Conservation (phyloP, 495 filamentous ascomycete genomes). For the Aspergillus bridgeri region DNA sequence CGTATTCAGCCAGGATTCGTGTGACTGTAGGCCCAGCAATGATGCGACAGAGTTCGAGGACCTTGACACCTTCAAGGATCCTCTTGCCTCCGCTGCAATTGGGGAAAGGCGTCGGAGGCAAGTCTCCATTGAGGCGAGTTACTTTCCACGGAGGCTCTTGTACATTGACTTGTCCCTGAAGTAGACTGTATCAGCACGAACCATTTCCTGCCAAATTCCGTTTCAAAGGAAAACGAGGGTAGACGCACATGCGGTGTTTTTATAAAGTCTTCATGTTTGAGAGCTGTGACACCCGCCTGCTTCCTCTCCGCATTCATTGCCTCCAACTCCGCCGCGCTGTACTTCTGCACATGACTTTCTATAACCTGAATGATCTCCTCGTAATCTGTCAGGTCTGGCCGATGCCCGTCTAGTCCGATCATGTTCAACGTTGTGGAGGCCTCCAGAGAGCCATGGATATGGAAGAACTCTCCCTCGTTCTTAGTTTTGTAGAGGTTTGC, state of each 20-base stretch:
- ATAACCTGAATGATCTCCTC: constrained; percentile 64
- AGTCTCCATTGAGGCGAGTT: constrained; percentile 37
- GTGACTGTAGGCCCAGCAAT: constrained; percentile 60
- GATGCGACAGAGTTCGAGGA: constrained; percentile 67
- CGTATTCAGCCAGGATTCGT: constrained; percentile 64
- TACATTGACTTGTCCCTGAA: constrained; percentile 45
- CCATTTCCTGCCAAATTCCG: too few species aligned
- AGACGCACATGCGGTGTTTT: constrained; percentile 54
- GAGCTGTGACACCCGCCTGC: constrained; percentile 64
- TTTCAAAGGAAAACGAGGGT: constrained; percentile 2
- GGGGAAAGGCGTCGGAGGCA: constrained; percentile 54
- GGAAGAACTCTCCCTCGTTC: constrained; percentile 62
- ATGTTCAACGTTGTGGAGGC: constrained; percentile 65
- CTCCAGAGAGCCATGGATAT: constrained; percentile 76
- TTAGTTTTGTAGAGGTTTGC: constrained; percentile 73
- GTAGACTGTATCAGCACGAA: constrained; percentile 11
- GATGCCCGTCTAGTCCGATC: constrained; percentile 63
- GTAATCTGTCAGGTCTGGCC: constrained; percentile 63
- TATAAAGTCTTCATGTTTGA: constrained; percentile 63
- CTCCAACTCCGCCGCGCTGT: constrained; percentile 62
- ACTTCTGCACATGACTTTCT: constrained; percentile 60
- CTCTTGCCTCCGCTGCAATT: constrained; percentile 25
- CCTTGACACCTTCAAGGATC: constrained; percentile 40
- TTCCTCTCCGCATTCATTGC: constrained; percentile 55
- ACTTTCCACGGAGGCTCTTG: constrained; percentile 55